Evolutionary conservation across 164 flowering plant species (phyloP), one percentile per base, ranked within the genome.

Genomic region (Sextonia rubra): DNA sequence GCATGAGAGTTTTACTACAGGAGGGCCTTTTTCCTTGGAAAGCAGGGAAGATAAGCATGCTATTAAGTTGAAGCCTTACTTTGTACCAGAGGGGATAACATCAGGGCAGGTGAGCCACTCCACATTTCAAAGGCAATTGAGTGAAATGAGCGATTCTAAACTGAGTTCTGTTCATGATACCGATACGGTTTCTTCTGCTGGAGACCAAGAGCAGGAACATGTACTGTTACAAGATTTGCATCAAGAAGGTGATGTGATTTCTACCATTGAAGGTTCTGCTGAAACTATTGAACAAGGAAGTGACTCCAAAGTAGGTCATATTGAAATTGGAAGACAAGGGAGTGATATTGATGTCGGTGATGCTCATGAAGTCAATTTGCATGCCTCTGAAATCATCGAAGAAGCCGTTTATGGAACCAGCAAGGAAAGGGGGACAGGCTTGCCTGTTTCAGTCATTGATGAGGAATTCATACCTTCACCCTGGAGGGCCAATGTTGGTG

Each of bases 141-240:
- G 95, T 78, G 95, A 82, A 60, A 74, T 71, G 65, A 86, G 94
- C 72, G 91, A 94, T 32, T 88, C 97, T 9, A 92, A 90, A 81
- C 68, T 78, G 74, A 91, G 96, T 79, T 91, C 96, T 66, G 84
- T 80, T 71, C 86, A 85, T 62, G 96, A 90, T 72, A 86, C 93
- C 12, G 99, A 91, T 30, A 86, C 93, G 11, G 66, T 71, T 30
- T 82, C 80, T 82, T 86, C 92, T 26, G 77, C 56, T 73, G 82
- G 55, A 3, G 91, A 91, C 76, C 79, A 76, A 69, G 87, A 88
- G 37, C 73, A 70, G n/a, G 80, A 49, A 73, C 85, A 78, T 74
- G 47, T 79, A 3, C 60, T 69, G 76, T 88, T 85, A 72, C 85
- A 75, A 71, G 86, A 81, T 70, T 68, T 49, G 2, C 65, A 73